Conservation (phyloP, 192 early-diverging fungal species). For the Umbelopsis ramanniana region DNA sequence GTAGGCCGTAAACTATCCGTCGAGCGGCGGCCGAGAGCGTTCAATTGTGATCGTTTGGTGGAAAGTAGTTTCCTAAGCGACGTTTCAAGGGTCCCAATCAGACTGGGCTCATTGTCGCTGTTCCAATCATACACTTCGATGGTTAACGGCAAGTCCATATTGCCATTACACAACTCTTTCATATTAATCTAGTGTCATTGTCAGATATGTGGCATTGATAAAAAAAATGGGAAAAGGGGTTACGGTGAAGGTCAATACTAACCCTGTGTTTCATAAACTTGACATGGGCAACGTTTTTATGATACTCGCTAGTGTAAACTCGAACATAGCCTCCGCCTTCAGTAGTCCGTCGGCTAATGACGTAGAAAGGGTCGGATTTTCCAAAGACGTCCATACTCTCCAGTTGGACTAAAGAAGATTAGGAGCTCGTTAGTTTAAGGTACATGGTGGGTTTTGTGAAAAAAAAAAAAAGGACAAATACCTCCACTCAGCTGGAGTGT, state of each 20-base stretch:
- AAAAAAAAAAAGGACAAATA: neutral
- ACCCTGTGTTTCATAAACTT: slow-evolving; percentile 15
- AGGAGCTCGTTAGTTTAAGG: neutral
- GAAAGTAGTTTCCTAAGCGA: neutral
- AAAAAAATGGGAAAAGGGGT: neutral
- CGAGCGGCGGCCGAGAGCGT: neutral
- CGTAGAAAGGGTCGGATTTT: slow-evolving; percentile 24
- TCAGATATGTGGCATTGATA: neutral
- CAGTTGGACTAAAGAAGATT: neutral
- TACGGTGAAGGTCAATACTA: neutral
- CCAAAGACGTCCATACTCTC: slow-evolving; percentile 22
- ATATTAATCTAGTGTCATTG: neutral
- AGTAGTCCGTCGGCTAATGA: slow-evolving; percentile 11
- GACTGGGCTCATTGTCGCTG: neutral
- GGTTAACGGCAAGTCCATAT: slow-evolving; percentile 11
- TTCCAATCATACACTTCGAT: slow-evolving; percentile 29
- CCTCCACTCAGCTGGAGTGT: slow-evolving; percentile 24
- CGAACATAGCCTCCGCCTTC: slow-evolving; percentile 23
- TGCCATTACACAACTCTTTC: slow-evolving; percentile 16
- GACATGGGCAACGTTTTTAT: slow-evolving; percentile 14
- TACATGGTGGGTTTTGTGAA: neutral
- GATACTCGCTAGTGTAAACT: slow-evolving; percentile 22
- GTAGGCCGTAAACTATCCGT: neutral
- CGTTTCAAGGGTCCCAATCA: slow-evolving; percentile 11
- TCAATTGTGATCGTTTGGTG: slow-evolving; percentile 1